Base-by-base conservation (phyloP, 371 early-diverging fungal genomes). In the Rhizopus stolonifer region DNA sequence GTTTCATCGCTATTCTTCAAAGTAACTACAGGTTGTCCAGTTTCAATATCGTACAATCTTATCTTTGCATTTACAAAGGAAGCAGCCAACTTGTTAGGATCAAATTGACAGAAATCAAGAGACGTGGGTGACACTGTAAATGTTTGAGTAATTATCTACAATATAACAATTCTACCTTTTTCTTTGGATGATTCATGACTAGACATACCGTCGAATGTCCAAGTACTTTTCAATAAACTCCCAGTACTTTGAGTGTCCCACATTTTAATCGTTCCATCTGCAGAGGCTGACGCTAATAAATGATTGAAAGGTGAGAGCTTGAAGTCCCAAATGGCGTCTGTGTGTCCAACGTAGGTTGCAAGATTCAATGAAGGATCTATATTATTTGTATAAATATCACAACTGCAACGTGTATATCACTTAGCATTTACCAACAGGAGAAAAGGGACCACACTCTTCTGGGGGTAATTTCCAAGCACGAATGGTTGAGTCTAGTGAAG, bases 321-420 rank as follows among this genome's bases (percentile, higher is more conserved):
- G 44, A 92, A 67, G 54, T 90, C 90, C 95, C 95, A 95, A 13
- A 95, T 82, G 1, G 84, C 82, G 62, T 93, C 92, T 0, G 90
- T 86, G 60, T 93, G 93, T 1, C 91, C 92, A 11, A 88, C 79
- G 52, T 80, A 87, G 1, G 83, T 84, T 8, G 84, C 74, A 13
- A 77, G 56, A 22, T 79, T 71, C 15, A 85, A 38, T 0, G 78
- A 74, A 26, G 83, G 70, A 57, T 84, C 87, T 85, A 52, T 11
- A 11, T 13, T 11, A 8, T 4, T 17, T n/a, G n/a, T n/a, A n/a
- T n/a, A n/a, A n/a, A n/a, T n/a, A n/a, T n/a, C n/a, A n/a, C n/a
- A 19, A 14, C 19, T 13, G 15, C 42, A 32, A 25, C 13, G 11
- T 24, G 11, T 13, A 25, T 26, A 46, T 15, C 25, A 17, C 8